A percentile compares a stretch with the other conserved stretches of the same genome.
phyloP scores from a whole-genome alignment of 768 basidiomycete genomes.

The Pisolithus sp. region DNA sequence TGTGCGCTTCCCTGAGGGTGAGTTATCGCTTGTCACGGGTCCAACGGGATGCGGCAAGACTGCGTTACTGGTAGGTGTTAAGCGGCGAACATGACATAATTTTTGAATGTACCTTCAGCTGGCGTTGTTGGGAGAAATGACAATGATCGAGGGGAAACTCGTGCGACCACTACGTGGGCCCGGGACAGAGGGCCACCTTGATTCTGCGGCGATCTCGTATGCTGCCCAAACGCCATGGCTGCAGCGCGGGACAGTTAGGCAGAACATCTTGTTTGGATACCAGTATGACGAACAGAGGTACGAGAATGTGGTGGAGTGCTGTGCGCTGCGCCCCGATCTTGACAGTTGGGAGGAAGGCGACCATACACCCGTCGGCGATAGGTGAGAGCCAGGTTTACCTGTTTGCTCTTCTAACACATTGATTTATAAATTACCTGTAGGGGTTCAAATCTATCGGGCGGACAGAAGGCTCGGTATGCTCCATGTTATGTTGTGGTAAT shows the following conservation, averaged over 20 bases:
- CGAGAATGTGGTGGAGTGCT: constrained; percentile 36
- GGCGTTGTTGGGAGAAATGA: constrained; percentile 71
- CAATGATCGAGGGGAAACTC: constrained; percentile 39
- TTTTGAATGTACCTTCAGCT: constrained; percentile 33
- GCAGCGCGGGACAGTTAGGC: constrained; percentile 43
- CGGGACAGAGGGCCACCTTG: constrained; percentile 47
- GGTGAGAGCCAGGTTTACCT: constrained; percentile 17
- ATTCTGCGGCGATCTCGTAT: constrained; percentile 41
- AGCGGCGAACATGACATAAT: background rate
- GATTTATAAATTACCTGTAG: constrained; percentile 20
- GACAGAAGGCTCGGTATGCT: constrained; percentile 69
- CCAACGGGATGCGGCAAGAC: constrained; percentile 84
- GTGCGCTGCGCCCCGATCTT: constrained; percentile 42
- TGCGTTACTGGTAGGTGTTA: constrained; percentile 52
- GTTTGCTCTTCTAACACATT: background rate
- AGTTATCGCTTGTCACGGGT: constrained; percentile 66
- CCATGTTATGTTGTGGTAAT: background rate
- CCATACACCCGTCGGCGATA: constrained; percentile 11
- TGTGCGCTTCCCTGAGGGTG: constrained; percentile 65
- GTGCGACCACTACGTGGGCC: constrained; percentile 61
- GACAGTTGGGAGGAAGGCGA: constrained; percentile 40
- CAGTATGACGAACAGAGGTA: constrained; percentile 37
- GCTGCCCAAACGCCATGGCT: constrained; percentile 47
- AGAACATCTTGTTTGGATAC: constrained; percentile 57
- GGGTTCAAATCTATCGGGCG: constrained; percentile 73